These are phyloP conservation scores for Ensete glaucum DNA, from an alignment of 176 grass and related monocot genomes.

Conservation along the genomic window DNA sequence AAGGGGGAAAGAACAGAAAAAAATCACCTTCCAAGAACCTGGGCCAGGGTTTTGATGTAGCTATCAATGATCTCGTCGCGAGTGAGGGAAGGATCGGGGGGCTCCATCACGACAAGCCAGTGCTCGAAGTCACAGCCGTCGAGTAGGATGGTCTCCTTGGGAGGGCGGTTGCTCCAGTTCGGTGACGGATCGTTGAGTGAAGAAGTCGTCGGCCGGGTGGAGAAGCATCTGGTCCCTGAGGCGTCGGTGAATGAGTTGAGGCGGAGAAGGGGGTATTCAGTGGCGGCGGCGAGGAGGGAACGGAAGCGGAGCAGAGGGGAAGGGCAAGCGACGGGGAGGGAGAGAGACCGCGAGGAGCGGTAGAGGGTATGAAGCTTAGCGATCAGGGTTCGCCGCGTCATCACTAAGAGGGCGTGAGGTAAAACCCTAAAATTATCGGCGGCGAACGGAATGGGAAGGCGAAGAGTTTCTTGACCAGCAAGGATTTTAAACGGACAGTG, in stretches of 20 bases:
- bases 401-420: background rate
- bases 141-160: conserved; percentile 75
- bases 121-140: conserved; percentile 91
- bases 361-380: conserved; percentile 2
- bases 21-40: conserved; percentile 57
- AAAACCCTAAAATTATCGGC: background rate
- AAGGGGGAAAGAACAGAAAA: background rate
- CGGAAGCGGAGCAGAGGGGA: conserved; percentile 5
- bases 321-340: conserved; percentile 5
- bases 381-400: background rate
- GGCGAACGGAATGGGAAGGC: background rate
- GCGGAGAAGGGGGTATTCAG: conserved; percentile 1
- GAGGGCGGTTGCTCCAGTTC: conserved; percentile 69
- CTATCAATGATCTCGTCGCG: conserved; percentile 79
- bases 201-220: conserved; percentile 48
- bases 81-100: conserved; percentile 44
- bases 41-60: conserved; percentile 76
- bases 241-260: background rate
- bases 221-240: conserved; percentile 17
- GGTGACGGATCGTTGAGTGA: conserved; percentile 61
- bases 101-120: conserved; percentile 82
- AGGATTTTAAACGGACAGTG: background rate
- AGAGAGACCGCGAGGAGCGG: conserved; percentile 17
- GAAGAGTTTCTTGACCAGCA: no score
- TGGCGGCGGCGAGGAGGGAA: conserved; percentile 12